Evolutionary conservation across 2,329 filamentous ascomycete species (phyloP).

Genomic region (Fusarium palustre): DNA sequence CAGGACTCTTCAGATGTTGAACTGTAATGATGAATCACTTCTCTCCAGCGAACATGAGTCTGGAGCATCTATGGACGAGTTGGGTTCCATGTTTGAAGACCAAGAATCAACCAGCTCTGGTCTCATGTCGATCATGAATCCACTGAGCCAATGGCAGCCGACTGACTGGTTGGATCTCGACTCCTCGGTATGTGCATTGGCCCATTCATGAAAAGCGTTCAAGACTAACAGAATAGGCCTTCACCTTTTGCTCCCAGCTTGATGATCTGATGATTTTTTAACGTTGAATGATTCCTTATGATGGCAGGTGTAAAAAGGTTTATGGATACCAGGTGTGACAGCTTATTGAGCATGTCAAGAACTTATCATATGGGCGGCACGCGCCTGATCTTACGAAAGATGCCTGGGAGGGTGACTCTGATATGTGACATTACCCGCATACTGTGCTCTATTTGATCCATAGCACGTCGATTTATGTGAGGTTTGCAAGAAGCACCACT

Average conservation of each 20-base stretch:
- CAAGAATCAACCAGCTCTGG: constrained; percentile 2
- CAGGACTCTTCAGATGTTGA: background rate
- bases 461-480: background rate
- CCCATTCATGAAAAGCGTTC: accelerated
- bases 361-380: background rate
- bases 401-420: background rate
- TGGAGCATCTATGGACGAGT: constrained; percentile 10
- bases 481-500: background rate
- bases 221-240: background rate
- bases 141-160: constrained; percentile 21
- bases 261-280: constrained; percentile 14
- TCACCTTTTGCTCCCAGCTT: constrained; percentile 21
- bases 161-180: constrained; percentile 30
- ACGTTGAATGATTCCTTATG: background rate
- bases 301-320: background rate
- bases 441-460: background rate
- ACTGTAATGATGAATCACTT: constrained; percentile 4
- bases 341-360: background rate
- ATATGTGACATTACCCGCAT: background rate
- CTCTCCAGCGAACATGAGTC: constrained; percentile 8
- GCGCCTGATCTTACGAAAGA: background rate
- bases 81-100: background rate
- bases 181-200: constrained; percentile 1
- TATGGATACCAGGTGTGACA: background rate
- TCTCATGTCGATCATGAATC: constrained; percentile 8